Base-by-base conservation (phyloP, 2,329 filamentous ascomycete species). In the Sporothrix mexicana region DNA sequence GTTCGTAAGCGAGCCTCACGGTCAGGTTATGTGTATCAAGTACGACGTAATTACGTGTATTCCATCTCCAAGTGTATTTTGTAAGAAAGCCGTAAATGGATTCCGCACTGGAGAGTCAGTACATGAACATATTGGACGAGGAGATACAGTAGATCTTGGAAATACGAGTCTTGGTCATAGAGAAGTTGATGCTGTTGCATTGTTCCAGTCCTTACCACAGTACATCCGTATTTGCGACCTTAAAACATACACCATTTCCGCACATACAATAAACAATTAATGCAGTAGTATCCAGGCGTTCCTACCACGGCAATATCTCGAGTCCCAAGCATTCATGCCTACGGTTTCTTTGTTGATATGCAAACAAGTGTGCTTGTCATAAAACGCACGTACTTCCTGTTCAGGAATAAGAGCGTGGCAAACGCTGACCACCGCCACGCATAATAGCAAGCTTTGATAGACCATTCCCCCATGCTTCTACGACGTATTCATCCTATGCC, bases 381-480 rank as follows among this genome's bases (percentile, higher is more conserved):
- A 25, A 47, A 64, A 47, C 41, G 41, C 10, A 47, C 3, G 61
- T 64, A 64, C 41, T 64, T 45, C 5, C 41, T 23, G 23, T 45
- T 47, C n/a, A 64, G 20, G 10, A 17, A 17, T 47, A 25, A 64
- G 12, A n/a, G 7, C 25, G 61, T 64, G 61, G 61, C 61, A 47
- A 64, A 64, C 41, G 47, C 6, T 25, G n/a, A 64, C 61, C n/a
- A 45, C n/a, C 61, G n/a, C 61, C 41, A 47, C 8, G 20, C 36
- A 9, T 15, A 25, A 12, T 20, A 57, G 12, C 30, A 36, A 36
- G 30, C 30, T 36, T 36, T 36, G 30, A 36, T 36, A 6, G 30
- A 36, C 20, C 7, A 49, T 13, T 49, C 13, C 47, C 47, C 47
- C 47, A 49, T 49, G 47, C 47, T 17, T 49, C 12, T 17, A 36